These are phyloP conservation scores for Kwoniella europaea DNA, from an alignment of 768 basidiomycete genomes.

Conservation along the genomic window DNA sequence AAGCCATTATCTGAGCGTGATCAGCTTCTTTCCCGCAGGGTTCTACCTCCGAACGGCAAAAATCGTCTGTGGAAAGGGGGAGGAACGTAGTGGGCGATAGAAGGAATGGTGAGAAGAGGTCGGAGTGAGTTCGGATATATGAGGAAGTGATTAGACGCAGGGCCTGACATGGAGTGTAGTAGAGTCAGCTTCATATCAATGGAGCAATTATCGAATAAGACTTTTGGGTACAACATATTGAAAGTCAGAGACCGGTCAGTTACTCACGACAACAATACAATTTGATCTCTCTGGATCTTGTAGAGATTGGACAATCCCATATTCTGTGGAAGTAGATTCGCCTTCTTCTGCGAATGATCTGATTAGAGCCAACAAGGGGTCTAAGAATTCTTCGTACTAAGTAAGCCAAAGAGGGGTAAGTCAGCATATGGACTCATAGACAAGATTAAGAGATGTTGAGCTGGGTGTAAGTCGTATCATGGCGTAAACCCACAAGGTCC, in stretches of 20 bases:
- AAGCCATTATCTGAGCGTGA: constrained; percentile 79
- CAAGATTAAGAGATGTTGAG: too few species aligned
- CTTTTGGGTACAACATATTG: too few species aligned
- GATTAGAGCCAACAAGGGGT: constrained; percentile 66
- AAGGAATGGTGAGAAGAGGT: constrained; percentile 72
- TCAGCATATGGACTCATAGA: too few species aligned
- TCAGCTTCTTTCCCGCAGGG: constrained; percentile 63
- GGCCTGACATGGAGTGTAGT: too few species aligned
- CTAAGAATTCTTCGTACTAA: constrained; percentile 69
- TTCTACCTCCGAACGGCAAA: constrained; percentile 80
- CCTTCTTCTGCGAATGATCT: constrained; percentile 48
- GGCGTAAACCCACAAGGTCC: background rate
- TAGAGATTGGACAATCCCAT: constrained; percentile 43
- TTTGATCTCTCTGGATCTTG: constrained; percentile 56
- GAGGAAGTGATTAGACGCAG: constrained; percentile 83
- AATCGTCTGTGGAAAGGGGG: constrained; percentile 66
- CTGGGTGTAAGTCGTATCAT: background rate
- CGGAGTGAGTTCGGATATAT: constrained; percentile 71
- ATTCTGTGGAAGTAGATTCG: constrained; percentile 34
- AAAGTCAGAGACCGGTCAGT: too few species aligned
- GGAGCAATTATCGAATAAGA: too few species aligned
- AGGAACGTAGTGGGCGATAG: constrained; percentile 74
- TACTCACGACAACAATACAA: constrained; percentile 56
- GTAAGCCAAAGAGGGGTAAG: background rate
- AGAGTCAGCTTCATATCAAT: too few species aligned